Percentiles rank a stretch among this genome's conserved stretches.
Conservation (phyloP, 106 monocot species). For the Hemerocallis citrina region DNA sequence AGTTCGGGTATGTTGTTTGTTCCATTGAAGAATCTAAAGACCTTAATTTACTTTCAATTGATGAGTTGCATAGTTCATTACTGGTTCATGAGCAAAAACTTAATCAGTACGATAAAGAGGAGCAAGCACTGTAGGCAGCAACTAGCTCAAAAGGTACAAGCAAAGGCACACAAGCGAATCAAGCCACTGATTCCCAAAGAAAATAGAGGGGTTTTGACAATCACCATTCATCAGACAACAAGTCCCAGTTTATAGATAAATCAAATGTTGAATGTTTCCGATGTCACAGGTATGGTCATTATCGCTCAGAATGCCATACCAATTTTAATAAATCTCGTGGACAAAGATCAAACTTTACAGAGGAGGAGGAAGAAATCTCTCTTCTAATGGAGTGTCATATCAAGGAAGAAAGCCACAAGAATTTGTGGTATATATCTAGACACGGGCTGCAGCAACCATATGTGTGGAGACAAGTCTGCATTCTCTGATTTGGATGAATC, state of each 20-base stretch:
- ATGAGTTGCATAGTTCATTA: too few relatives aligned
- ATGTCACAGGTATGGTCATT: constrained; percentile 1
- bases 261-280: not conserved
- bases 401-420: too few relatives aligned
- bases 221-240: too few relatives aligned
- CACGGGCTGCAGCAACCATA: constrained; percentile 10
- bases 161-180: not conserved
- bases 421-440: constrained; percentile 13
- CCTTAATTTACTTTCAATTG: not conserved
- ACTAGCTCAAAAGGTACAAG: too few relatives aligned
- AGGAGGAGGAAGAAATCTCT: not conserved
- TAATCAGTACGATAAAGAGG: not conserved
- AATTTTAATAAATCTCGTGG: not conserved
- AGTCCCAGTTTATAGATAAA: not conserved
- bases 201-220: not conserved
- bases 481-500: constrained; percentile 16
- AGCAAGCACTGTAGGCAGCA: not conserved
- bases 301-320: not conserved
- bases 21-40: not conserved
- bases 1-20: not conserved
- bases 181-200: not conserved
- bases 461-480: constrained; percentile 3
- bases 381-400: constrained; percentile 7
- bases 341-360: not conserved
- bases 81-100: not conserved